These are phyloP conservation scores for sunflower (Helianthus annuus) DNA, from an alignment of 129 eudicot genomes.

Conservation along the genomic window HanXRQr2.0-SUNRISE NC_035445.2:59373205-59373704, in stretches of 20 bases:
- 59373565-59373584: constrained; percentile 17
- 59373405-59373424: neutral
- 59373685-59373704: neutral
- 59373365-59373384: too few species aligned
- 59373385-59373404: neutral
- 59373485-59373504: constrained; percentile 16
- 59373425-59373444: constrained; percentile 1
- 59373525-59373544: constrained; percentile 18
- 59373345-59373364: too few species aligned
- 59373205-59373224: too few species aligned
- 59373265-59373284: too few species aligned
- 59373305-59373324: too few species aligned
- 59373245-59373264: too few species aligned
- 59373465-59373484: constrained; percentile 14
- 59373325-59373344: too few species aligned
- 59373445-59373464: constrained; percentile 4
- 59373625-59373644: constrained; percentile 15
- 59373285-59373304: too few species aligned
- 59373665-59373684: constrained; percentile 7
- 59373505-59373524: constrained; percentile 5
- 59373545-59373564: constrained; percentile 17
- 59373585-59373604: constrained; percentile 7
- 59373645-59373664: neutral
- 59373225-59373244: too few species aligned
- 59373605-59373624: neutral